Base-by-base conservation (phyloP, 228 moss, liverwort and hornwort genomes). In the Sphagnum magellanicum region DNA sequence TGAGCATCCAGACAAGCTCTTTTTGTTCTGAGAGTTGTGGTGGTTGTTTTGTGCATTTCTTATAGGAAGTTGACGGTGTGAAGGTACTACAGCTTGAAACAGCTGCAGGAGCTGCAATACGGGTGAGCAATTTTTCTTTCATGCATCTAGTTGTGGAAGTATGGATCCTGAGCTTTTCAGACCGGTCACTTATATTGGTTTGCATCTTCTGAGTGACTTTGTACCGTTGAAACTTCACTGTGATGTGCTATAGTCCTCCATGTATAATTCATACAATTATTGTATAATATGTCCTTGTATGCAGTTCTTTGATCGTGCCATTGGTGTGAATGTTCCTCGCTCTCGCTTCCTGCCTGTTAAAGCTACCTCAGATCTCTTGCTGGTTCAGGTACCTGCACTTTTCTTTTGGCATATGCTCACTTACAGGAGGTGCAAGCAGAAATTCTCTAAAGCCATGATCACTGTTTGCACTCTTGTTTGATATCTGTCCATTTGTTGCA, bases 31-130 rank as follows among this genome's bases (percentile, higher is more conserved):
- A 59, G 59, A 57, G 11, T 8, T 70, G 60, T 55, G 55, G 8
- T 8, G 8, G 55, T 55, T 12, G 55, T 55, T 8, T 55, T 55
- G 55, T 55, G 55, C 3, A 32, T 32, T 32, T 32, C 32, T 32
- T 32, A 12, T 85, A 95, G 93, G 98, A 98, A 86, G 98, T 98
- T 60, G 98, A 98, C 86, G 94, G 98, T 55, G 94, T 92, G 61
- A 98, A 98, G 73, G 87, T 98, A 59, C 88, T 97, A 71, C 97
- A 97, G 75, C 77, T 93, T 64, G 97, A 97, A 71, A 97, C 88
- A 49, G 98, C 98, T 67, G 98, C 98, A 57, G 98, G 98, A 74
- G 98, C 98, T 81, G 94, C 98, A 48, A 98, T 98, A 76, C 88
- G 87, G 68, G 95, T 95, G 90, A 62, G 76, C 46, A 17, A 32